These are phyloP conservation scores for Tulasnella sp. DNA, from an alignment of 768 basidiomycete species.

Conservation along the genomic window DNA sequence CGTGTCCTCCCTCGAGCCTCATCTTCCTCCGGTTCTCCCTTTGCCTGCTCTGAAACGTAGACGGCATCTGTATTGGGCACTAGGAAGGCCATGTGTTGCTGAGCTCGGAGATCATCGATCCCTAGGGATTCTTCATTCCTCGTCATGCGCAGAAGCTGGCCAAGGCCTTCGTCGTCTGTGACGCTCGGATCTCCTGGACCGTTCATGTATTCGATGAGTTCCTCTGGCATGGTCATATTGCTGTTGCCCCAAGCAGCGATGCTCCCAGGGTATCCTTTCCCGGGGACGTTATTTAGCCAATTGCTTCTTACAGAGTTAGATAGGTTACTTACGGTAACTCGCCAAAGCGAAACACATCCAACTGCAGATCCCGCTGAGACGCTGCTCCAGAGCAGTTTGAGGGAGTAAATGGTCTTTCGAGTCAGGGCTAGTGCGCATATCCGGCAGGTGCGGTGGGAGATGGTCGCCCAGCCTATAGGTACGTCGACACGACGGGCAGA, in stretches of 20 bases:
- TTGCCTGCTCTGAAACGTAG: too few species aligned
- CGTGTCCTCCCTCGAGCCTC: too few species aligned
- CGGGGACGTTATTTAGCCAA: too few species aligned
- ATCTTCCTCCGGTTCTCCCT: too few species aligned
- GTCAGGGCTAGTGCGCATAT: not conserved
- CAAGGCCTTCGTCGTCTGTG: conserved; percentile 5
- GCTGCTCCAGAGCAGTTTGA: conserved; percentile 7
- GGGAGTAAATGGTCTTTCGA: conserved; percentile 6
- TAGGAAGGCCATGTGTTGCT: too few species aligned
- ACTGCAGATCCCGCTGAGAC: conserved; percentile 16
- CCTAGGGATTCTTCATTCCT: conserved; percentile 4
- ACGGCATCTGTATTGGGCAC: too few species aligned
- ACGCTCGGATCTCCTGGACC: conserved; percentile 5
- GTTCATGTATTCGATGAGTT: conserved; percentile 8
- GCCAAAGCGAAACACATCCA: conserved; percentile 14
- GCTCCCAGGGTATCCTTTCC: conserved; percentile 1
- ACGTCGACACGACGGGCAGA: conserved; percentile 70
- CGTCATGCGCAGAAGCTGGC: conserved; percentile 12
- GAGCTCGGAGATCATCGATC: not conserved
- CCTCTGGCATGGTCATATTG: not conserved
- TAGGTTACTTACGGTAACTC: not conserved
- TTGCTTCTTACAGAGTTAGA: not conserved
- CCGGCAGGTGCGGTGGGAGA: conserved; percentile 35
- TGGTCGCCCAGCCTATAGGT: conserved; percentile 60
- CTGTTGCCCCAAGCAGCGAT: not conserved